Percentiles rank a stretch among this genome's conserved stretches.
Conservation (phyloP, 305 asterid genomes). For the Solanum hybrid region DNA sequence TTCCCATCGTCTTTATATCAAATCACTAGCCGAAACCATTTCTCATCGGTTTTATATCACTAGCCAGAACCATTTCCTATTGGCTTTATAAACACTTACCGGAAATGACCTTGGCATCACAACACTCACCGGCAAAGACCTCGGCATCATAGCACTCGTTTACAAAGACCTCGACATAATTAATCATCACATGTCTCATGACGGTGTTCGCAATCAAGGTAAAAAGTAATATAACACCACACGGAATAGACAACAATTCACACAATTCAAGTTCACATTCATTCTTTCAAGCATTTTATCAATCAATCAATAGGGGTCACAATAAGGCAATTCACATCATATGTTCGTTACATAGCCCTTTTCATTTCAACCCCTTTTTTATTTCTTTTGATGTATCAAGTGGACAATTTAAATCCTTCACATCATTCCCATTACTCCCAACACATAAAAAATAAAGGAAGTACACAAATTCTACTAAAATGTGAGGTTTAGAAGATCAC, state of each 20-base stretch:
- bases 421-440: not conserved
- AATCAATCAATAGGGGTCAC: not conserved
- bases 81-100: not conserved
- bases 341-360: not conserved
- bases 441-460: not conserved
- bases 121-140: not conserved
- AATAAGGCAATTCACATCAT: not conserved
- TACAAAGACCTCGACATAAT: not conserved
- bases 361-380: not conserved
- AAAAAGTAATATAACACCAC: not conserved
- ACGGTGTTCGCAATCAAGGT: not conserved
- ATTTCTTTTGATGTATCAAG: not conserved
- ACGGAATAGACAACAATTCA: not conserved
- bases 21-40: not conserved
- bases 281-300: not conserved
- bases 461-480: not conserved
- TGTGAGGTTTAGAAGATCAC: not conserved
- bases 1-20: not conserved
- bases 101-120: not conserved
- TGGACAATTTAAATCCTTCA: not conserved
- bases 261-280: not conserved
- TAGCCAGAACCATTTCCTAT: not conserved
- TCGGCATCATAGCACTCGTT: not conserved
- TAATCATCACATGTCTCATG: not conserved
- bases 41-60: not conserved